These are phyloP conservation scores for Fabrea salina DNA, from an alignment of 169 alveolate species.

Conservation along the genomic window DNA sequence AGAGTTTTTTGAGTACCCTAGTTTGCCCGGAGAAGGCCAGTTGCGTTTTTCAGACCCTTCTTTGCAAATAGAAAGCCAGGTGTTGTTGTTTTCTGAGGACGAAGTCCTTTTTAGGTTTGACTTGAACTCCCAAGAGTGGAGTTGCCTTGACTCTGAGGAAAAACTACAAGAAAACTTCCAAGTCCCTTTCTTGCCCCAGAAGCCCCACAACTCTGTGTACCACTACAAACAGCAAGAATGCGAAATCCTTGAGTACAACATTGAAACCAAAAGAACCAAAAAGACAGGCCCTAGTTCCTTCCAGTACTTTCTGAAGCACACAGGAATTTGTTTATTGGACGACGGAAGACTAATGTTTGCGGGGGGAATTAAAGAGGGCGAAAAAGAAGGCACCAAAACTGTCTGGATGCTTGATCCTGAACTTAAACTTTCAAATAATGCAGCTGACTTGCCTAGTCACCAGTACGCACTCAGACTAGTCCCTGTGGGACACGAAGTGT, in stretches of 20 bases:
- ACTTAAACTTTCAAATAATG: not conserved
- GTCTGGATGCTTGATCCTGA: constrained; percentile 11
- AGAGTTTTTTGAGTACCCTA: not conserved
- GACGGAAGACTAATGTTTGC: constrained; percentile 26
- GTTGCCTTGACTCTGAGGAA: not conserved
- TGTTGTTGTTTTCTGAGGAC: constrained; percentile 22
- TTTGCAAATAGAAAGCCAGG: not conserved
- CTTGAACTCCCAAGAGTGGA: not conserved
- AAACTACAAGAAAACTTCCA: not conserved
- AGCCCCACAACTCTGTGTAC: not conserved
- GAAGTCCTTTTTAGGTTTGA: not conserved
- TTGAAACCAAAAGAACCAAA: not conserved
- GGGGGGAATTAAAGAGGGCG: constrained; percentile 15
- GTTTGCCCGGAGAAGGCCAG: constrained; percentile 13
- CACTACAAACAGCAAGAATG: not conserved
- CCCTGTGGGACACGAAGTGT: not conserved
- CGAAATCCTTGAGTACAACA: constrained; percentile 18
- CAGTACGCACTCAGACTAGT: not conserved
- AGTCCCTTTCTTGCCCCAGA: not conserved
- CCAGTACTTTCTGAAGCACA: not conserved
- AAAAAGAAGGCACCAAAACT: not conserved
- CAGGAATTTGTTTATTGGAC: constrained; percentile 16
- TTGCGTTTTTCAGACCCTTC: not conserved
- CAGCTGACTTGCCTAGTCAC: not conserved
- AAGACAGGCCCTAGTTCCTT: constrained; percentile 13